These are phyloP conservation scores for Alternaria tenuissima DNA, from an alignment of 2,329 filamentous ascomycete species.

Conservation along the genomic window DNA sequence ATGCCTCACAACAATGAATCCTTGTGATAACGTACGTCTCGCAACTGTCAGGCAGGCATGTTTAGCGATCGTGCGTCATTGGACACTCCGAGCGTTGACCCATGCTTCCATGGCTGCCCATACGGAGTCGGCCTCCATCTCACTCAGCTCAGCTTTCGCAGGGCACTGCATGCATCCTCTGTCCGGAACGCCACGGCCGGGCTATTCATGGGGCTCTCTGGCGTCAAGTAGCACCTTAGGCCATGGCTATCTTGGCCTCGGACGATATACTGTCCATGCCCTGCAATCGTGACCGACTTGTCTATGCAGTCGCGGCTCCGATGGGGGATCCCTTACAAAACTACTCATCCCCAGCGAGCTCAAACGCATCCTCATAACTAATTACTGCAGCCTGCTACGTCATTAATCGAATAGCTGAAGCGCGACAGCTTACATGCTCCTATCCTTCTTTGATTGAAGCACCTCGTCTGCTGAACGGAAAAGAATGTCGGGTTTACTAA, in stretches of 20 bases:
- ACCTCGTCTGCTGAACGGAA: slow-evolving; percentile 14
- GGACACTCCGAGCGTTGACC: not conserved
- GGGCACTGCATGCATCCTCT: slow-evolving; percentile 11
- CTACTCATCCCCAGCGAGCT: slow-evolving; percentile 16
- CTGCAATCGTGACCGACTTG: slow-evolving; percentile 26
- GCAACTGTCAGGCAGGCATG: not conserved
- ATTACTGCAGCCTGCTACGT: slow-evolving; percentile 10
- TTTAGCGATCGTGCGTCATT: not conserved
- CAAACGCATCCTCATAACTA: slow-evolving; percentile 7
- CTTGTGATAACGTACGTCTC: not conserved
- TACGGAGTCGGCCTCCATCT: slow-evolving; percentile 8
- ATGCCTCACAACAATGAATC: not conserved
- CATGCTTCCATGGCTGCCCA: not conserved
- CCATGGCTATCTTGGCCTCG: slow-evolving; percentile 33
- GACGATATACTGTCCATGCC: slow-evolving; percentile 26
- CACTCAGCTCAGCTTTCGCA: slow-evolving; percentile 19
- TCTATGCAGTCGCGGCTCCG: slow-evolving; percentile 15
- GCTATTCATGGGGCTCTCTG: slow-evolving; percentile 20
- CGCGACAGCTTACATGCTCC: not conserved
- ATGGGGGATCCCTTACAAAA: slow-evolving; percentile 20
- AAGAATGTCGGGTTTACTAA: slow-evolving; percentile 32
- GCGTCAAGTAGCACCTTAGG: slow-evolving; percentile 19
- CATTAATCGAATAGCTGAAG: slow-evolving; percentile 7
- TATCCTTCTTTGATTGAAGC: slow-evolving; percentile 11
- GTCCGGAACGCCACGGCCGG: slow-evolving; percentile 20